Percentiles rank a stretch among this genome's conserved stretches.
These are phyloP conservation scores for Lecanicillium sp. DNA, from an alignment of 2,329 filamentous ascomycete species.

Conservation along the genomic window DNA sequence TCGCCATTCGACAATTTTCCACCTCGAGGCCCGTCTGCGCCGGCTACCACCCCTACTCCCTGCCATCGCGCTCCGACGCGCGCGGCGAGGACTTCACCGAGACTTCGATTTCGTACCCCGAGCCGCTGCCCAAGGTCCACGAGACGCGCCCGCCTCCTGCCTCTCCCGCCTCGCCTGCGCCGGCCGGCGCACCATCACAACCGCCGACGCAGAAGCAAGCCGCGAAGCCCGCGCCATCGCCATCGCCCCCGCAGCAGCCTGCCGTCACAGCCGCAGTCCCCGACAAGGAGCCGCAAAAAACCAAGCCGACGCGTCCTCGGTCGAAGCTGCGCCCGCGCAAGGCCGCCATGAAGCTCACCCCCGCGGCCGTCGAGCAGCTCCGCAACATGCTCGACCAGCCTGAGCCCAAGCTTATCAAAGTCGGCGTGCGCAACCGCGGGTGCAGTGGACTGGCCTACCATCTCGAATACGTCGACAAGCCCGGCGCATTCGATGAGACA, in stretches of 20 bases:
- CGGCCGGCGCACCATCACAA: conserved; percentile 14
- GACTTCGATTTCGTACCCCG: conserved; percentile 41
- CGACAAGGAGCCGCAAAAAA: conserved; percentile 63
- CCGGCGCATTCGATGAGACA: conserved; percentile 79
- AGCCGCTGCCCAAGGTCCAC: conserved; percentile 42
- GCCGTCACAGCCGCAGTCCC: conserved; percentile 36
- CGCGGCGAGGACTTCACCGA: conserved; percentile 40
- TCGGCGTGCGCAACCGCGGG: conserved; percentile 88
- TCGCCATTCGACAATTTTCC: conserved; percentile 37
- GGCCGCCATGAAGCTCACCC: conserved; percentile 82
- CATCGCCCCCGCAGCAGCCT: conserved; percentile 13
- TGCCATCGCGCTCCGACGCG: conserved; percentile 37
- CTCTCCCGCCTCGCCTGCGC: conserved; percentile 16
- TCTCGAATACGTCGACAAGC: conserved; percentile 90
- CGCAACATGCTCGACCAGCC: conserved; percentile 73
- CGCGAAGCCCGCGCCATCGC: conserved; percentile 14
- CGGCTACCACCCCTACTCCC: conserved; percentile 48
- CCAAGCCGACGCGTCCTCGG: conserved; percentile 41
- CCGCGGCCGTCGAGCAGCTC: conserved; percentile 73
- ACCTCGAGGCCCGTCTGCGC: conserved; percentile 25
- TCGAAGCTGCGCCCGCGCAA: conserved; percentile 60
- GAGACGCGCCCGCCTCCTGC: conserved; percentile 43
- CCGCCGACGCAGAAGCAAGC: conserved; percentile 11
- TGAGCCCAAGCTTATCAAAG: conserved; percentile 85
- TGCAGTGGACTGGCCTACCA: conserved; percentile 93